Percentiles rank a stretch among this genome's conserved stretches.
Conservation (phyloP, 768 basidiomycete species). For the Tulasnella calospora region DNA sequence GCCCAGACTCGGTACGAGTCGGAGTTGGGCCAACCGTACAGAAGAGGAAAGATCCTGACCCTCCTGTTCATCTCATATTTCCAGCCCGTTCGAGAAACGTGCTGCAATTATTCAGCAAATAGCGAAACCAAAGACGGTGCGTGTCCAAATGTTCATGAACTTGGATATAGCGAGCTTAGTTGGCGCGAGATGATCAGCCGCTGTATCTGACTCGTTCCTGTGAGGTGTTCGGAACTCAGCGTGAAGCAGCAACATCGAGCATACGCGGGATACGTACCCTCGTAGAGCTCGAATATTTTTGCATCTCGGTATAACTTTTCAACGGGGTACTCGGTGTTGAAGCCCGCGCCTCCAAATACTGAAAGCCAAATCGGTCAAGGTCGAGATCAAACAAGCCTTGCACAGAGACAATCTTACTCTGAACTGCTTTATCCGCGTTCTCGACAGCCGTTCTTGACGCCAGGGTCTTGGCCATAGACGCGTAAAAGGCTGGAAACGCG, state of each 20-base stretch:
- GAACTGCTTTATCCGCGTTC: conserved; percentile 40
- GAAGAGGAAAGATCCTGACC: background rate
- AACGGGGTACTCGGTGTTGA: conserved; percentile 39
- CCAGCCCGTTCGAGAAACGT: background rate
- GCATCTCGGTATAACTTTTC: conserved; percentile 37
- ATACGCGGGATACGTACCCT: conserved; percentile 27
- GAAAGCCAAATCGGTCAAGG: background rate
- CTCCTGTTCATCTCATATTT: background rate
- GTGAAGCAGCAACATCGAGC: background rate
- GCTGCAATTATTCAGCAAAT: background rate
- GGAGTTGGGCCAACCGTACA: background rate
- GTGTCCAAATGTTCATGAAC: background rate
- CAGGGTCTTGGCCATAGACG: conserved; percentile 40
- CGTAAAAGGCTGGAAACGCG: conserved; percentile 36
- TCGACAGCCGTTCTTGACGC: conserved; percentile 37
- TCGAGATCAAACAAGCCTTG: background rate
- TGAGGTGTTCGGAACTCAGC: background rate
- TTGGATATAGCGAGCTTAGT: conserved; percentile 34
- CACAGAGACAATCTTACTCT: conserved; percentile 30
- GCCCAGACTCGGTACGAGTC: background rate
- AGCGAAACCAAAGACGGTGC: background rate
- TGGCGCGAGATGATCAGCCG: conserved; percentile 38
- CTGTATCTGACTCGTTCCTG: conserved; percentile 36
- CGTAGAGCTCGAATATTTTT: conserved; percentile 40
- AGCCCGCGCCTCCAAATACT: conserved; percentile 33